Evolutionary conservation across 2,329 filamentous ascomycete genomes (phyloP).

Genomic region (Penicillium occitanis): DNA sequence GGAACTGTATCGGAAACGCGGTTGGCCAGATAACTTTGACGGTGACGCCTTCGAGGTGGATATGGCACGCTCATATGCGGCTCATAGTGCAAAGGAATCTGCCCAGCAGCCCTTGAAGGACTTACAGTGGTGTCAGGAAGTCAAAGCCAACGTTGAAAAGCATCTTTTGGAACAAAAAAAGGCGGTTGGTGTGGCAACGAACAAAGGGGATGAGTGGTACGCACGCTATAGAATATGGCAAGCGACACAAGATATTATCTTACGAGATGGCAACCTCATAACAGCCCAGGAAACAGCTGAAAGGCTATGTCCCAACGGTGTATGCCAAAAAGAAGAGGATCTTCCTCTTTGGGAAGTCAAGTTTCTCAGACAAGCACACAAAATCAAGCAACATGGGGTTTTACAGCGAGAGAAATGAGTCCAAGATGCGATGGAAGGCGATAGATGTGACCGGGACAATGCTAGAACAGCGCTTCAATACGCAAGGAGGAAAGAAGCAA

Average conservation of each 20-base stretch:
- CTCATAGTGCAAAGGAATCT: background rate
- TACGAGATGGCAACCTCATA: background rate
- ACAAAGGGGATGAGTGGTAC: background rate
- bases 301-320: background rate
- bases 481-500: background rate
- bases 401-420: background rate
- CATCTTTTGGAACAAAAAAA: background rate
- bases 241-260: background rate
- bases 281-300: background rate
- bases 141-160: too few relatives aligned
- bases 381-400: background rate
- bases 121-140: background rate
- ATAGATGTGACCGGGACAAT: background rate
- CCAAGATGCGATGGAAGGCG: background rate
- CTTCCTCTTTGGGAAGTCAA: background rate
- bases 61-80: conserved; percentile 15
- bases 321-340: background rate
- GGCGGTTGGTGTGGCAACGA: background rate
- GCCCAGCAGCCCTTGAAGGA: background rate
- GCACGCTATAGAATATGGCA: background rate
- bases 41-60: conserved; percentile 24
- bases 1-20: conserved; percentile 5
- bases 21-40: conserved; percentile 26
- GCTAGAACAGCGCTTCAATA: background rate
- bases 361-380: background rate